Evolutionary conservation across 179 eudicot species (phyloP).

Genomic region (Drosera spatulata): DNA sequence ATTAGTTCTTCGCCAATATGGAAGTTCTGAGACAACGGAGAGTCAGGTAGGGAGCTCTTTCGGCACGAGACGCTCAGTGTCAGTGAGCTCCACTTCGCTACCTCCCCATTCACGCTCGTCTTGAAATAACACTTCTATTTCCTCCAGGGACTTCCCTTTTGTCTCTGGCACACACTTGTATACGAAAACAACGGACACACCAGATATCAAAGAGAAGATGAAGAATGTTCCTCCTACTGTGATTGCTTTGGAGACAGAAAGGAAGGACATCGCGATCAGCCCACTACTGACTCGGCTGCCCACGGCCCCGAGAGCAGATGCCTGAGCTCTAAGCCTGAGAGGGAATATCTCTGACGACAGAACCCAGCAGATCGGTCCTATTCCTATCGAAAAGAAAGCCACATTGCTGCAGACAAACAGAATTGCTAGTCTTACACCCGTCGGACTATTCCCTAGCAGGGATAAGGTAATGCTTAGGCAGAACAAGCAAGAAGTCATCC

Average conservation of each 20-base stretch:
- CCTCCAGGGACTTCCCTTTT: constrained; percentile 16
- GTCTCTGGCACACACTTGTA: constrained; percentile 21
- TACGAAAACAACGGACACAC: constrained; percentile 23
- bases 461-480: constrained; percentile 24
- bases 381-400: constrained; percentile 44
- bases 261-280: constrained; percentile 33
- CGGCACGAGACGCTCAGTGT: background rate
- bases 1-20: too few relatives aligned
- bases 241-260: constrained; percentile 18
- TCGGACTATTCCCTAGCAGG: constrained; percentile 8
- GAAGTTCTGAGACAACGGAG: background rate
- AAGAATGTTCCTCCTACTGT: constrained; percentile 38
- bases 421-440: constrained; percentile 24
- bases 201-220: constrained; percentile 24
- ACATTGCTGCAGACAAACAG: constrained; percentile 36
- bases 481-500: constrained; percentile 42
- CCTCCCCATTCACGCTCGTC: background rate
- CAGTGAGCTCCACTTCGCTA: background rate
- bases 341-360: constrained; percentile 39
- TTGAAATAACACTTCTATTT: constrained; percentile 30
- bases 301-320: constrained; percentile 30
- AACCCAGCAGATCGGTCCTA: constrained; percentile 53
- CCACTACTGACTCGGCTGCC: constrained; percentile 44
- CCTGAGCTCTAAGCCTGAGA: constrained; percentile 38
- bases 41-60: background rate